Evolutionary conservation across 2,329 filamentous ascomycete species (phyloP), one percentile per base, ranked within the genome.

Genomic region (Penicillium brevicompactum): DNA sequence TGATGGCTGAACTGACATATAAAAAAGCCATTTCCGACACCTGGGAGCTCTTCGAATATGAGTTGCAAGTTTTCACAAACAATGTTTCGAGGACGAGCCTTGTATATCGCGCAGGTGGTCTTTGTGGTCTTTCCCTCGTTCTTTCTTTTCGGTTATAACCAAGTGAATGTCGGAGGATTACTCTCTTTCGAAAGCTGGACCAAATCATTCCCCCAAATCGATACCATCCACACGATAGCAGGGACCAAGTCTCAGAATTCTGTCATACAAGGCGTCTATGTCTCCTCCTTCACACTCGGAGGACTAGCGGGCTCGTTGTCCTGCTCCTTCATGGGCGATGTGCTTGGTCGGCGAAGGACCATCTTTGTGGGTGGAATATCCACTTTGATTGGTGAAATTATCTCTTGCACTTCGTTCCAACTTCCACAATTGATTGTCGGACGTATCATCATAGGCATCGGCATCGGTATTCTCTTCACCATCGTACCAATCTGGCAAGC

Each of bases 391-490:
- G 46, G 41, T 14, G 38, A 31, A 45, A 24, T n/a, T 13, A 32
- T 42, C 41, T 42, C 37, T 9, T 49, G 30, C 27, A 49, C 37
- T 24, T 30, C 31, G n/a, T 49, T 44, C 21, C 30, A 30, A 13
- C 21, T 48, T 7, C 46, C 34, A 16, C 46, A 48, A n/a, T 11
- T 40, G 14, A 9, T 48, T 7, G 14, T 48, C 22, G 46, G 46
- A 16, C 46, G 46, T 5, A 16, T 48, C 5, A 40, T 48, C 11
- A 40, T 5, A 9, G 34, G 46, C 5, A 6, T 48, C 21, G 40
- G 46, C 11, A 21, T 49, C 2, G 62, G 63, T 0, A 54, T 56
- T 2, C 60, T 64, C 58, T 55, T 65, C 43, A 64, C 62, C 4
- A 61, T 61, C 2, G 60, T 65, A 8, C 46, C 46, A 3, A 14